These are phyloP conservation scores for Lactifluus volemus DNA, from an alignment of 768 basidiomycete species.

Conservation along the genomic window DNA sequence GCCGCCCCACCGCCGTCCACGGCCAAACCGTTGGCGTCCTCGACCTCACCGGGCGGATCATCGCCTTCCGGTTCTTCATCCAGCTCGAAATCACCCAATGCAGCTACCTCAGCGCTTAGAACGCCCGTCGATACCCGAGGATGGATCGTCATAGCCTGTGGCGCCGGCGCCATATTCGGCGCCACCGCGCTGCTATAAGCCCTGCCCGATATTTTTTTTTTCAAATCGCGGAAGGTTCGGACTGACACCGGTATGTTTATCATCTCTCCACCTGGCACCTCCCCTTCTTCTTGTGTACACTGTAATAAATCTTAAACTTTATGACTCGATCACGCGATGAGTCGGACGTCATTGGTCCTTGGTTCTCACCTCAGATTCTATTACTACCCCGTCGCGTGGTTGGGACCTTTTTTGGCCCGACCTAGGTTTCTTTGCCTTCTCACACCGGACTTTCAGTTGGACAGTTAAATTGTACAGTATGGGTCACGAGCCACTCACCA, in stretches of 20 bases:
- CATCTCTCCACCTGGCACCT: neutral
- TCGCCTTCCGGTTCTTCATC: neutral
- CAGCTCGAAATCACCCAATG: neutral
- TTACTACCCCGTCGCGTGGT: no score
- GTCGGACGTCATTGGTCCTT: no score
- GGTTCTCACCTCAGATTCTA: no score
- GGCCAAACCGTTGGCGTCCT: neutral
- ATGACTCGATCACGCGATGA: no score
- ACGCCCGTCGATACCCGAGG: neutral
- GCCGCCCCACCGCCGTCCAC: constrained; percentile 16
- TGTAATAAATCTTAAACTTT: no score
- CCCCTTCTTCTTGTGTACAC: no score
- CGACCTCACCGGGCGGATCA: neutral
- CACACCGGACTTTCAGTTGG: no score
- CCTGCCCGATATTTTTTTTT: neutral
- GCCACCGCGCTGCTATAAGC: constrained; percentile 7
- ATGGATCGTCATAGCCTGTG: neutral
- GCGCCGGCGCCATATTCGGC: constrained; percentile 7
- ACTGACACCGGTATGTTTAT: neutral
- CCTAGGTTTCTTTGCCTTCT: no score
- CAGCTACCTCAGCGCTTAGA: neutral
- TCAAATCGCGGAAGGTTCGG: neutral
- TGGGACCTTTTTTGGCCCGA: no score
- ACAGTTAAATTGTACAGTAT: neutral
- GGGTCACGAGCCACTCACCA: neutral